These are phyloP conservation scores for Xylariales sp. DNA, from an alignment of 2,329 filamentous ascomycete genomes.

Conservation along the genomic window DNA sequence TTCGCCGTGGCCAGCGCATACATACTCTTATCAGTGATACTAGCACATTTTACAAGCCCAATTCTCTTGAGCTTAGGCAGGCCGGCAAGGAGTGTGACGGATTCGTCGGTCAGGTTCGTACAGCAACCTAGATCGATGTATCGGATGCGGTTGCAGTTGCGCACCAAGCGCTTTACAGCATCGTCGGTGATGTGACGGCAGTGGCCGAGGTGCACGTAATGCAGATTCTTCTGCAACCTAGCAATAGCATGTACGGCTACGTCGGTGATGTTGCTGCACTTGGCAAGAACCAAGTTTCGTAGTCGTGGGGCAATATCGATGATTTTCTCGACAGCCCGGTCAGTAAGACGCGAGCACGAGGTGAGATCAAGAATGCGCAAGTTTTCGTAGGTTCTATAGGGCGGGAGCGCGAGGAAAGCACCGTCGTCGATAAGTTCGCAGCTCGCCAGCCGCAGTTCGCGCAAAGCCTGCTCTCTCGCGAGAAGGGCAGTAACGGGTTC, in stretches of 20 bases:
- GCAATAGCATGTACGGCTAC: slow-evolving; percentile 87
- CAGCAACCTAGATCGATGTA: slow-evolving; percentile 99
- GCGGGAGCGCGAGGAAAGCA: slow-evolving; percentile 85
- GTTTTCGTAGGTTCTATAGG: slow-evolving; percentile 79
- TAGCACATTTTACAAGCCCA: slow-evolving; percentile 91
- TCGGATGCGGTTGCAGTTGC: slow-evolving; percentile 88
- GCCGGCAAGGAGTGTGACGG: slow-evolving; percentile 83
- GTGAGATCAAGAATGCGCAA: slow-evolving; percentile 94
- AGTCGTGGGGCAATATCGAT: slow-evolving; percentile 87
- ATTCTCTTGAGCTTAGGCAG: slow-evolving; percentile 95
- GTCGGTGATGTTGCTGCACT: slow-evolving; percentile 94
- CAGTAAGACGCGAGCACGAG: slow-evolving; percentile 84
- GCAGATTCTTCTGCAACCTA: slow-evolving; percentile 91
- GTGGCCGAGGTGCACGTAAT: slow-evolving; percentile 96
- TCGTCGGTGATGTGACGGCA: slow-evolving; percentile 91
- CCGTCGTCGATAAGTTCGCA: slow-evolving; percentile 86
- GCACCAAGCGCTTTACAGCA: slow-evolving; percentile 85
- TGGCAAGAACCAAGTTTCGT: slow-evolving; percentile 92
- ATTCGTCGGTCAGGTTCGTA: slow-evolving; percentile 85
- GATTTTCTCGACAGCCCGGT: slow-evolving; percentile 88
- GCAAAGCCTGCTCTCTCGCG: slow-evolving; percentile 81
- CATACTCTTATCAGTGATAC: slow-evolving; percentile 91
- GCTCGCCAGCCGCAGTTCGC: slow-evolving; percentile 87
- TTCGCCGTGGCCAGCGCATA: slow-evolving; percentile 81
- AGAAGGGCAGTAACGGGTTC: slow-evolving; percentile 85